Percentiles rank a stretch among this genome's conserved stretches.
phyloP scores from a whole-genome alignment of 2,329 filamentous ascomycete species.

The Bertia moriformis region DNA sequence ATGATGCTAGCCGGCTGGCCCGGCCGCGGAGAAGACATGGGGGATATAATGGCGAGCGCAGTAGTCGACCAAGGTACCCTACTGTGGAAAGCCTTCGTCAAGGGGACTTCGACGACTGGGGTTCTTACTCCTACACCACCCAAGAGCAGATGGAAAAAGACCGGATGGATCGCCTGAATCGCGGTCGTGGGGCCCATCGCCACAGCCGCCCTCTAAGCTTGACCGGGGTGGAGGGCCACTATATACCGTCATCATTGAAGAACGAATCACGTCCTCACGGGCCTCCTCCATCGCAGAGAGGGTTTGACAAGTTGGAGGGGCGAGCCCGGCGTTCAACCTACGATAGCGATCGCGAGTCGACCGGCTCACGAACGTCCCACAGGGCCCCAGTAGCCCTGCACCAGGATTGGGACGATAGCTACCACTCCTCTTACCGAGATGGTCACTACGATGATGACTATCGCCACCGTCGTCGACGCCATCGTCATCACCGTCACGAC shows the following conservation, averaged over 20 bases:
- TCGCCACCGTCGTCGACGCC: background rate
- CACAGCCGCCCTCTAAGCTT: slow-evolving; percentile 20
- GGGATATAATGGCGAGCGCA: background rate
- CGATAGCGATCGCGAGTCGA: no score
- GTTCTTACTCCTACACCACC: slow-evolving; percentile 29
- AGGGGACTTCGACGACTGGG: slow-evolving; percentile 19
- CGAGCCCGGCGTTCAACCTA: slow-evolving; percentile 7
- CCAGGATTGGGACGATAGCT: background rate
- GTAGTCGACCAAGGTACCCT: background rate
- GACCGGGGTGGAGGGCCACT: slow-evolving; percentile 17
- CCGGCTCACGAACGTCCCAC: no score
- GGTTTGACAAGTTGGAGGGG: slow-evolving; percentile 13
- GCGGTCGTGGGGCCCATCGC: slow-evolving; percentile 9
- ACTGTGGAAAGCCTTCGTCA: slow-evolving; percentile 8
- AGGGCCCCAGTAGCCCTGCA: background rate
- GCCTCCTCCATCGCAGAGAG: slow-evolving; percentile 19
- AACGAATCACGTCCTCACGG: slow-evolving; percentile 14
- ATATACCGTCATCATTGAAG: slow-evolving; percentile 4
- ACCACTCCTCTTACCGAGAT: background rate
- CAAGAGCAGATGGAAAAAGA: slow-evolving; percentile 28
- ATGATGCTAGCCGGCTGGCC: background rate
- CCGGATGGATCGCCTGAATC: slow-evolving; percentile 4
- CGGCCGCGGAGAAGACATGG: background rate
- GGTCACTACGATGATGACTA: background rate
- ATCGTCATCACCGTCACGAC: background rate